A percentile compares a stretch with the other conserved stretches of the same genome.
phyloP scores from a whole-genome alignment of 768 basidiomycete genomes.

The Pisolithus microcarpus region DNA sequence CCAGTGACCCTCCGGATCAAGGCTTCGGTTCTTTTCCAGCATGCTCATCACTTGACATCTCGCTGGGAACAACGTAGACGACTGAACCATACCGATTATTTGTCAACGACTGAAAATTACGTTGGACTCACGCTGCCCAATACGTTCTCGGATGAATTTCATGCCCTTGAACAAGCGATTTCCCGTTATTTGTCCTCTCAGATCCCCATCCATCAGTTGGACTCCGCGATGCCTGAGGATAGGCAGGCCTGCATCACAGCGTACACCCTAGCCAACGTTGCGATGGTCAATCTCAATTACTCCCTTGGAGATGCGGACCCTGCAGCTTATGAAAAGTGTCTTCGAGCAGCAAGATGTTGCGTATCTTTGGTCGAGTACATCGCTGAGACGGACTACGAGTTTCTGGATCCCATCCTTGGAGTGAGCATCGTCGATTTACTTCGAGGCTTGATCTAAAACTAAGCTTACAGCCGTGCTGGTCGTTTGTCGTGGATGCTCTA shows the following conservation, averaged over 20 bases:
- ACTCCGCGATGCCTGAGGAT: constrained; percentile 47
- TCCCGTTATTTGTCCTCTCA: constrained; percentile 56
- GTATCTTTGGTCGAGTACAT: constrained; percentile 57
- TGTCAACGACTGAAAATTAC: constrained; percentile 16
- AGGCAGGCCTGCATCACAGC: constrained; percentile 51
- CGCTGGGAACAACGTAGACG: constrained; percentile 54
- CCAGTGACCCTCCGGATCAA: constrained; percentile 62
- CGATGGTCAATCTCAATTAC: constrained; percentile 59
- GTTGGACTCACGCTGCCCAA: constrained; percentile 40
- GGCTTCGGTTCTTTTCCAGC: constrained; percentile 68
- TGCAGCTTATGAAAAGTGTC: constrained; percentile 58
- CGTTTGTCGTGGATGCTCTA: constrained; percentile 57
- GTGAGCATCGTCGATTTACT: constrained; percentile 35
- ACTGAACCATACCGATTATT: constrained; percentile 13
- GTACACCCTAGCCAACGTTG: constrained; percentile 61
- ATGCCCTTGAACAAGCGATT: constrained; percentile 56
- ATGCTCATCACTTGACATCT: constrained; percentile 53
- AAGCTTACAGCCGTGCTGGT: constrained; percentile 58
- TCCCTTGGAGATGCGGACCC: constrained; percentile 55
- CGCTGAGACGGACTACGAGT: constrained; percentile 56
- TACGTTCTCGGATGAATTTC: constrained; percentile 50
- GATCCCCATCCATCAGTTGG: constrained; percentile 59
- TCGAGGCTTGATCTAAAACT: constrained; percentile 5
- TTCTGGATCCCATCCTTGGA: constrained; percentile 72
- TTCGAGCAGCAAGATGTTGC: constrained; percentile 54